Evolutionary conservation across 306 rosid species (phyloP).

Genomic region (Glycine latifolia): DNA sequence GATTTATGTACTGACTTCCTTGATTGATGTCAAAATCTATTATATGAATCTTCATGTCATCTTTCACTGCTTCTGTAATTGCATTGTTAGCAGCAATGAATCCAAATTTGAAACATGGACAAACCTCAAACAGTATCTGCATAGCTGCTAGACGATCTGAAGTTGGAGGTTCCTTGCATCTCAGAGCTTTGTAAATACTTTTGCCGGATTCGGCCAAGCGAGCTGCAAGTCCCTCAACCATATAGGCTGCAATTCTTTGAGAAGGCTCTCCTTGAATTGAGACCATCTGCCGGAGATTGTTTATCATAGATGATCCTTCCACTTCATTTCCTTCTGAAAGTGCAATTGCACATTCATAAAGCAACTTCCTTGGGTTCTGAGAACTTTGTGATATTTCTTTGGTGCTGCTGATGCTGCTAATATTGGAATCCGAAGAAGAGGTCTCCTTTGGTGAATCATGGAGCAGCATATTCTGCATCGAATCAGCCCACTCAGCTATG

Average conservation of each 20-base stretch:
- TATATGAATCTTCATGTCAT: slow-evolving; percentile 75
- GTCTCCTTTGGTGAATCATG: slow-evolving; percentile 82
- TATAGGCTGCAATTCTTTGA: slow-evolving; percentile 97
- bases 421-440: slow-evolving; percentile 69
- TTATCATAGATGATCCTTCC: slow-evolving; percentile 72
- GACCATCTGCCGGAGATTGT: slow-evolving; percentile 76
- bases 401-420: slow-evolving; percentile 67
- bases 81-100: slow-evolving; percentile 88
- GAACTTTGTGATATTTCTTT: slow-evolving; percentile 58
- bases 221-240: slow-evolving; percentile 98
- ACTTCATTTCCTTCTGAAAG: slow-evolving; percentile 74
- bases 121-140: slow-evolving; percentile 95
- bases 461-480: slow-evolving; percentile 56
- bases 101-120: slow-evolving; percentile 97
- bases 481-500: slow-evolving; percentile 68
- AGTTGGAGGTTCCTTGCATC: slow-evolving; percentile 96
- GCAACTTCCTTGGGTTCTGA: slow-evolving; percentile 70
- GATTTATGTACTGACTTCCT: slow-evolving; percentile 87
- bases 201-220: slow-evolving; percentile 82
- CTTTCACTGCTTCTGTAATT: slow-evolving; percentile 78
- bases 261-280: slow-evolving; percentile 94
- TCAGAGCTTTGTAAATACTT: slow-evolving; percentile 75
- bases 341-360: slow-evolving; percentile 77
- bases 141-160: slow-evolving; percentile 93
- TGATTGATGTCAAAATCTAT: slow-evolving; percentile 92